Evolutionary conservation across 148 eudicot species (phyloP).

Genomic region (Chenopodium album): DNA sequence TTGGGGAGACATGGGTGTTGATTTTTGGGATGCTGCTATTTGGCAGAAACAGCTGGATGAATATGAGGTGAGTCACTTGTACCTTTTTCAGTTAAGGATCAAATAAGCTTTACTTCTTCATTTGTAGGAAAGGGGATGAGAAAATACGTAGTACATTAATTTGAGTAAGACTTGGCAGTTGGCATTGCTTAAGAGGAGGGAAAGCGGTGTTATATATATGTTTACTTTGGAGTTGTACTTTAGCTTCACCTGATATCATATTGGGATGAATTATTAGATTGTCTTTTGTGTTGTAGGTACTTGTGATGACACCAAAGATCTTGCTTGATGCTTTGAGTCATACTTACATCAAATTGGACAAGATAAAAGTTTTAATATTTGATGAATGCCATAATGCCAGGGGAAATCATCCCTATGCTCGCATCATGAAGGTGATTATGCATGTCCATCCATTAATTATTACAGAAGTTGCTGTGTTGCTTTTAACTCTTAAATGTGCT

Average conservation of each 20-base stretch:
- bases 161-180: not conserved
- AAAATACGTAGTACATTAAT: not conserved
- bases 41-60: slow-evolving; percentile 64
- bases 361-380: slow-evolving; percentile 70
- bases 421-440: slow-evolving; percentile 71
- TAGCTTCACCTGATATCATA: not conserved
- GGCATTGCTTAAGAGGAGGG: not conserved
- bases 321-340: slow-evolving; percentile 73
- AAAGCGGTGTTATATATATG: not conserved
- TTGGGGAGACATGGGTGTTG: slow-evolving; percentile 86
- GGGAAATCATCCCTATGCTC: slow-evolving; percentile 65
- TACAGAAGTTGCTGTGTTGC: not conserved
- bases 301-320: slow-evolving; percentile 87
- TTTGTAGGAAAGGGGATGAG: not conserved
- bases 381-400: slow-evolving; percentile 96
- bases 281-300: slow-evolving; percentile 45
- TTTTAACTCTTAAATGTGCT: not conserved
- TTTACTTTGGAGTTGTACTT: not conserved
- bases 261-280: not conserved
- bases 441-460: not conserved
- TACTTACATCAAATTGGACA: slow-evolving; percentile 50
- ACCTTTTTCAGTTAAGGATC: not conserved
- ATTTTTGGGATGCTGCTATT: slow-evolving; percentile 68
- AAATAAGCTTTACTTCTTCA: not conserved
- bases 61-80: slow-evolving; percentile 51